Conservation (phyloP, 1,284 basidiomycete genomes). For the Phaffia rhodozyma region DNA sequence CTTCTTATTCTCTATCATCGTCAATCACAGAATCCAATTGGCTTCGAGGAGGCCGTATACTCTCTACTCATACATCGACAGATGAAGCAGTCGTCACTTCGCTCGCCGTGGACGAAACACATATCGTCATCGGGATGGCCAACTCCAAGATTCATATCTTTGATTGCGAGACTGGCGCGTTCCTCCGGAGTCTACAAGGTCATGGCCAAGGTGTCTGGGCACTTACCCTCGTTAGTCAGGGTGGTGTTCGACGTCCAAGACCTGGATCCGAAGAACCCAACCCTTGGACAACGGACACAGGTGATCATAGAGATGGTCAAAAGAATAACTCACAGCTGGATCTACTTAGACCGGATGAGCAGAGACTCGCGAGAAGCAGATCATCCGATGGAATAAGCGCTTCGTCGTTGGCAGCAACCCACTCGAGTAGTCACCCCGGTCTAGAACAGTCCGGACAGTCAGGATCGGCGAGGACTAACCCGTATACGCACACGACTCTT, state of each 20-base stretch:
- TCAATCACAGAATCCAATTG: slow-evolving; percentile 63
- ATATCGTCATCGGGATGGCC: slow-evolving; percentile 81
- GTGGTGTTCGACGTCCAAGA: slow-evolving; percentile 35
- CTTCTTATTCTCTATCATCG: not conserved
- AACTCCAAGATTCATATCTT: slow-evolving; percentile 82
- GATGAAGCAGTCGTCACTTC: slow-evolving; percentile 73
- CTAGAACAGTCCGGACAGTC: too few species aligned
- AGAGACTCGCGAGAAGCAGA: not conserved
- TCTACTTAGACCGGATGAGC: not conserved
- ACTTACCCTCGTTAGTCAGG: slow-evolving; percentile 51
- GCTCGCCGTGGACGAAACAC: slow-evolving; percentile 69
- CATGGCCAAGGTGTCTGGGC: slow-evolving; percentile 79
- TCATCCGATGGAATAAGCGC: too few species aligned
- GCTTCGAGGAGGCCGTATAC: slow-evolving; percentile 63
- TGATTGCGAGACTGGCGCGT: slow-evolving; percentile 63
- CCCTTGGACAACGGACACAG: not conserved
- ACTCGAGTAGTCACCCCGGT: too few species aligned
- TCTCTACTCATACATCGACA: slow-evolving; percentile 59
- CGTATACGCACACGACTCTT: not conserved
- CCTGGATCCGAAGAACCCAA: slow-evolving; percentile 22
- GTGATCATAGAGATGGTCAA: not conserved
- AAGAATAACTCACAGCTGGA: not conserved
- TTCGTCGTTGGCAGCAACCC: too few species aligned
- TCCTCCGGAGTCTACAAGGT: slow-evolving; percentile 64
- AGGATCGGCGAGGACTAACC: not conserved